These are phyloP conservation scores for Nepenthes mirabilis DNA, from an alignment of 148 eudicot species.

Conservation along the genomic window DNA sequence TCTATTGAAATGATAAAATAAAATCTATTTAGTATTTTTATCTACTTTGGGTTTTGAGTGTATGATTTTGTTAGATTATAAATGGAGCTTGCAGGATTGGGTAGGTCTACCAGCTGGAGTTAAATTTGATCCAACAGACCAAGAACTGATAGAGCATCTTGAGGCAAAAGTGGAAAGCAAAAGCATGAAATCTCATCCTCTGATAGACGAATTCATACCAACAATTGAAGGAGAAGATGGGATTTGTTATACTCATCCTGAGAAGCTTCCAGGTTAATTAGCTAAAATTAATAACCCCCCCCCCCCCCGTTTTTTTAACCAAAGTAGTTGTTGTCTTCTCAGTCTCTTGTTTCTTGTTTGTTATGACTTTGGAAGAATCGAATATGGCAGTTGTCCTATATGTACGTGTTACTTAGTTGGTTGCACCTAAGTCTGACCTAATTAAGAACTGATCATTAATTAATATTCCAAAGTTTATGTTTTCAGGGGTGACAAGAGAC, in stretches of 20 bases:
- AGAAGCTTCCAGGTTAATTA: conserved; percentile 80
- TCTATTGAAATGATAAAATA: too few species aligned
- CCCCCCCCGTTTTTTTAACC: too few species aligned
- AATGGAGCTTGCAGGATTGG: conserved; percentile 54
- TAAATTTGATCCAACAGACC: conserved; percentile 98
- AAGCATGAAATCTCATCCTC: conserved; percentile 76
- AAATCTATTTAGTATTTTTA: too few species aligned
- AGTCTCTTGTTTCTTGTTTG: too few species aligned
- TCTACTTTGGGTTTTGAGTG: background rate
- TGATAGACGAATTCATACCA: conserved; percentile 93
- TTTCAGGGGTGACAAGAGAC: conserved; percentile 78
- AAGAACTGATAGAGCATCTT: conserved; percentile 92
- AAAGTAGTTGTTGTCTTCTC: too few species aligned
- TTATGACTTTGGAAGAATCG: too few species aligned
- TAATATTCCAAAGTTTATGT: background rate
- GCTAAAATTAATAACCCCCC: background rate
- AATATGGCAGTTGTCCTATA: background rate
- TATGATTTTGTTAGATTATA: background rate
- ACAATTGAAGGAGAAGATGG: conserved; percentile 99
- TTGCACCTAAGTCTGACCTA: conserved; percentile 73
- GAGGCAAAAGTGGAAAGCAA: conserved; percentile 77
- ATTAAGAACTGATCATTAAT: conserved; percentile 7
- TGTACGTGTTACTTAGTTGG: conserved; percentile 15
- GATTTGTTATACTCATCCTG: conserved; percentile 97
- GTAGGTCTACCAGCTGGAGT: conserved; percentile 99